A percentile compares a stretch with the other conserved stretches of the same genome.
Evolutionary conservation across 2,329 filamentous ascomycete genomes (phyloP).

Genomic region (Chaetomium sp.): DNA sequence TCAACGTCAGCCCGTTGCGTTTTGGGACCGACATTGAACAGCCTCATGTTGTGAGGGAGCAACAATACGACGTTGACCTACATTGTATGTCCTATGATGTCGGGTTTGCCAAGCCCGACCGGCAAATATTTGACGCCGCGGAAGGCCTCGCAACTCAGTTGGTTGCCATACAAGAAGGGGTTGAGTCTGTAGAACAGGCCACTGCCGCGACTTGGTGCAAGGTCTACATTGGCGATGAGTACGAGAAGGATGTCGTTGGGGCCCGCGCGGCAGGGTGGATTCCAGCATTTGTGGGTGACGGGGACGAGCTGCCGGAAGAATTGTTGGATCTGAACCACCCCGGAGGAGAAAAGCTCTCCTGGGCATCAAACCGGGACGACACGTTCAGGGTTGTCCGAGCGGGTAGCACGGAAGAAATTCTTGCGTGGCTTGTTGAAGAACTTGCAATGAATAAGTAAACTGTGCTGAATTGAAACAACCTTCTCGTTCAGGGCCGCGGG

Average conservation of each 20-base stretch:
- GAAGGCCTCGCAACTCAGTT: constrained; percentile 31
- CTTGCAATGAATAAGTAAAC: no score
- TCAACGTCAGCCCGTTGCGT: constrained; percentile 38
- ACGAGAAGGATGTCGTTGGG: constrained; percentile 10
- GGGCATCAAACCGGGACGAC: no score
- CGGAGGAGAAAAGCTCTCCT: no score
- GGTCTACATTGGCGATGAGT: constrained; percentile 19
- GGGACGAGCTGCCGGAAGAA: background rate
- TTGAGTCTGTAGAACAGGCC: background rate
- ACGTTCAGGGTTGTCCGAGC: background rate
- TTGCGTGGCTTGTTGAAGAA: constrained; percentile 3
- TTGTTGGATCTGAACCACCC: background rate
- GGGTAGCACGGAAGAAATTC: background rate
- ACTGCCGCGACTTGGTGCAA: constrained; percentile 10
- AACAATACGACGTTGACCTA: constrained; percentile 42
- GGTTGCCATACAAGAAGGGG: background rate
- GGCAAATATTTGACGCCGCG: constrained; percentile 49
- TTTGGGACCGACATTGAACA: constrained; percentile 18
- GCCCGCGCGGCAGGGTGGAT: constrained; percentile 16
- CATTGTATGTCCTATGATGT: constrained; percentile 58
- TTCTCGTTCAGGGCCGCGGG: no score
- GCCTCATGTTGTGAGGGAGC: background rate
- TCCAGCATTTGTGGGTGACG: constrained; percentile 6
- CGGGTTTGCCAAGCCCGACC: constrained; percentile 53
- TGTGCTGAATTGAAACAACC: no score